Conservation (phyloP, 2,329 filamentous ascomycete species). For the Pseudocercospora macadamiae region DNA sequence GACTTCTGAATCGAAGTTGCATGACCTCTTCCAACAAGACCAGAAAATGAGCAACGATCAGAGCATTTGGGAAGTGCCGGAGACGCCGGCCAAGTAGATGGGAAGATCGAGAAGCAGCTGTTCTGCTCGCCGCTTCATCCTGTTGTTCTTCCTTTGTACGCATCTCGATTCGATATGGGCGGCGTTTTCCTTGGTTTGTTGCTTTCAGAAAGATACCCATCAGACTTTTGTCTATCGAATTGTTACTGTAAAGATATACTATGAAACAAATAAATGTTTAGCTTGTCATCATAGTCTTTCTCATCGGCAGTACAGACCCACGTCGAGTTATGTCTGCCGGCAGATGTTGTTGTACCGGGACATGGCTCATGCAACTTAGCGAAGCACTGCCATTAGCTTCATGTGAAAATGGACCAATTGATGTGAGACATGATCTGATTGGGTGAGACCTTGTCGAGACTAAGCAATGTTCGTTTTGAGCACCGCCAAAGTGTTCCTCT, state of each 20-base stretch:
- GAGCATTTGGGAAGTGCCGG: conserved; percentile 51
- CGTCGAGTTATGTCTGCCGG: background rate
- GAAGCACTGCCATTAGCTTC: background rate
- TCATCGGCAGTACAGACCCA: too few relatives aligned
- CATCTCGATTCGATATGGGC: background rate
- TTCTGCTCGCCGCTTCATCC: too few relatives aligned
- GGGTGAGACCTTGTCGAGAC: background rate
- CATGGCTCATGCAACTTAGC: background rate
- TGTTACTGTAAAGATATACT: background rate
- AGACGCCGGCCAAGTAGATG: conserved; percentile 41
- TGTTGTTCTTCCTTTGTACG: conserved; percentile 4
- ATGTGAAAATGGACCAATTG: background rate
- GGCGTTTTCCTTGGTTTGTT: background rate
- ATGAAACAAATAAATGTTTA: too few relatives aligned
- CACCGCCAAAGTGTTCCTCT: background rate
- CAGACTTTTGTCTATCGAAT: background rate
- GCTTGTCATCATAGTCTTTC: too few relatives aligned
- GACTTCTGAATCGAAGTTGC: background rate
- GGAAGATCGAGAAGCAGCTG: too few relatives aligned
- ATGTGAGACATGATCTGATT: background rate
- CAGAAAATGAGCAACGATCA: conserved; percentile 24
- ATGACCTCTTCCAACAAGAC: background rate
- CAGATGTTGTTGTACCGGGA: background rate
- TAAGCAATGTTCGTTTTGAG: background rate
- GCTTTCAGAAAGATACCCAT: background rate